A percentile compares a stretch with the other conserved stretches of the same genome.
phyloP scores from a whole-genome alignment of 768 basidiomycete genomes.

The Mycena latifolia region DNA sequence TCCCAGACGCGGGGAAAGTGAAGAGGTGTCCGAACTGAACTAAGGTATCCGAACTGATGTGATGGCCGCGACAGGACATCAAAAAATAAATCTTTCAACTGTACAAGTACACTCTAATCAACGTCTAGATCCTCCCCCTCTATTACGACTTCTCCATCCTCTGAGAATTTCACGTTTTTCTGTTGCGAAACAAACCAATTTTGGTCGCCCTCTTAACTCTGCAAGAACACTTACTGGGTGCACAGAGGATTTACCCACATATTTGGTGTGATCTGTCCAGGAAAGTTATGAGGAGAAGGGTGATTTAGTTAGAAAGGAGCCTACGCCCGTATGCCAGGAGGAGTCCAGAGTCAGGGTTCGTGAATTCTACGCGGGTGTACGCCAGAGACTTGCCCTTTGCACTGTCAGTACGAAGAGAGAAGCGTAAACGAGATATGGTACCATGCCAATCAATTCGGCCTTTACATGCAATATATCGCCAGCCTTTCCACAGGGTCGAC shows the following conservation, averaged over 20 bases:
- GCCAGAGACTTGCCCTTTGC: constrained; percentile 79
- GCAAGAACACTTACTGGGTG: constrained; percentile 49
- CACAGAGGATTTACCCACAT: constrained; percentile 77
- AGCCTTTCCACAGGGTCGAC: constrained; percentile 72
- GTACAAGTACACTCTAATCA: constrained; percentile 21
- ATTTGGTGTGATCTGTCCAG: constrained; percentile 83
- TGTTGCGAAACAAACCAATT: constrained; percentile 41
- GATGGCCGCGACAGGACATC: constrained; percentile 1
- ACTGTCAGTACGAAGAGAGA: constrained; percentile 14
- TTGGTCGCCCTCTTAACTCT: not conserved
- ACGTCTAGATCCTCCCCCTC: constrained; percentile 70
- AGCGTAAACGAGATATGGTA: constrained; percentile 48
- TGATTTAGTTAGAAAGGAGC: constrained; percentile 42
- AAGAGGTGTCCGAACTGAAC: not conserved
- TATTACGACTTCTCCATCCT: constrained; percentile 79
- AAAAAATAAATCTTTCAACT: not conserved
- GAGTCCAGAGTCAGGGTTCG: constrained; percentile 67
- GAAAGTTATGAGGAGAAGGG: constrained; percentile 15
- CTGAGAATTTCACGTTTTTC: constrained; percentile 84
- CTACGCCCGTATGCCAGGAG: constrained; percentile 87
- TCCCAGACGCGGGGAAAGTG: not conserved
- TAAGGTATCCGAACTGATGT: not conserved
- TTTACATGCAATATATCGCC: constrained; percentile 78
- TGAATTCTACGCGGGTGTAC: constrained; percentile 87
- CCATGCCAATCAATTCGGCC: constrained; percentile 78